Evolutionary conservation across 345 rosid genomes (phyloP), one percentile per base, ranked within the genome.

Genomic region (Abelmoschus esculentus): DNA sequence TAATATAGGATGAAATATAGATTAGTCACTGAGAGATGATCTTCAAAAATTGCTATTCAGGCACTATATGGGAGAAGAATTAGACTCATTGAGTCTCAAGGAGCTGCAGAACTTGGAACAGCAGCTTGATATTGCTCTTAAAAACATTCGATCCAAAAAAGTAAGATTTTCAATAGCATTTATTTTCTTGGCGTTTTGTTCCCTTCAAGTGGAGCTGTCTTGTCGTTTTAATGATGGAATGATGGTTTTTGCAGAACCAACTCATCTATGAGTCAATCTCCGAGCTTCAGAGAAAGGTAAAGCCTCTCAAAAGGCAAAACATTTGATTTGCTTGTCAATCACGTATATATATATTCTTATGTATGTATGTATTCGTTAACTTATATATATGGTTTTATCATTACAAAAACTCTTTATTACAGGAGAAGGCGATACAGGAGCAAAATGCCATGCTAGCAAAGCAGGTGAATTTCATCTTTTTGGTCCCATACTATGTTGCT

Each of bases 41-140:
- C 26, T 22, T 22, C 26, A 22, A 22, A 22, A 22, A 0, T 22
- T 22, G 26, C 26, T 22, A 22, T 22, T 22, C 26, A 22, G 26
- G 26, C 89, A 93, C 74, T 88, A 86, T 72, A 61, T 83, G 88
- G 98, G 98, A 49, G 92, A 91, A 78, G 92, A 88, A 60, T 79
- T 93, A 46, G 91, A 83, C 58, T 80, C 86, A 18, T 46, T 91
- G 82, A 81, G 82, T 61, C 77, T 80, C 70, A 91, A 86, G 73
- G 96, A 93, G 72, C 84, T 93, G 6, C 93, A 88, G 57, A 85
- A 86, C 76, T 73, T 93, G 77, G 98, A 93, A 85, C 96, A 89
- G 76, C 97, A 93, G 81, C 92, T 89, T 70, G 96, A 93, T 62
- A 78, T 83, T 76, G 89, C 90, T 72, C 92, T 93, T 32, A 91